phyloP scores from a whole-genome alignment of 768 basidiomycete species.

The Rhodosporidiobolus sp. region DNA sequence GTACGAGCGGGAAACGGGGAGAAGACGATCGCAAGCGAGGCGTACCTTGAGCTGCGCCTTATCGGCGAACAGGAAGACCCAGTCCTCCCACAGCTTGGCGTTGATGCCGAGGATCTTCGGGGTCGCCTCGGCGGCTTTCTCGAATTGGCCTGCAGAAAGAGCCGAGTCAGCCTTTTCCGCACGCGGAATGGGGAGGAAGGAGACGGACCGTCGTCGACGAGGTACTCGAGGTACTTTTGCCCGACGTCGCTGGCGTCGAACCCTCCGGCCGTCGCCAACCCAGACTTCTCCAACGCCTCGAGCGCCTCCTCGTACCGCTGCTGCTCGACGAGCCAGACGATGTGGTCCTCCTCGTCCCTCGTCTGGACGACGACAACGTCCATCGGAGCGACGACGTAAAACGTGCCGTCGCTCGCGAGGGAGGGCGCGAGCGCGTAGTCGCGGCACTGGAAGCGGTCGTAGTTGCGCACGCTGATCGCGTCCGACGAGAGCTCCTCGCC shows the following conservation, averaged over 20 bases:
- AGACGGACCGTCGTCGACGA: conserved; percentile 70
- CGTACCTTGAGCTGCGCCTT: conserved; percentile 71
- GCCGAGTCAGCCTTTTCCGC: conserved; percentile 4
- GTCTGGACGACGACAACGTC: conserved; percentile 83
- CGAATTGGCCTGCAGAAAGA: conserved; percentile 58
- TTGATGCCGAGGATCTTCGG: conserved; percentile 82
- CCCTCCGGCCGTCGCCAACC: conserved; percentile 51
- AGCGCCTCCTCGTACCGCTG: conserved; percentile 85
- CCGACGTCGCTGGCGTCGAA: conserved; percentile 61
- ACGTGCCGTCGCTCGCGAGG: conserved; percentile 48
- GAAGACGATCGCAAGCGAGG: background rate
- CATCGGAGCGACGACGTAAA: conserved; percentile 79
- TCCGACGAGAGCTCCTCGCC: conserved; percentile 87
- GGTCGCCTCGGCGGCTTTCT: conserved; percentile 74
- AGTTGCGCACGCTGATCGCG: conserved; percentile 72
- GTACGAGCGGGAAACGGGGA: background rate
- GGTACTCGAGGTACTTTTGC: conserved; percentile 75
- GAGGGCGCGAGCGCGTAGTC: conserved; percentile 62
- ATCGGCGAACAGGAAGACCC: conserved; percentile 87
- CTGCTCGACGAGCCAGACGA: conserved; percentile 85
- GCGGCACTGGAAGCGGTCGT: conserved; percentile 81
- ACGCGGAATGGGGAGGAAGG: background rate
- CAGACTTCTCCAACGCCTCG: conserved; percentile 66
- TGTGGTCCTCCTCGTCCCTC: conserved; percentile 82
- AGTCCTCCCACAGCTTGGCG: conserved; percentile 84